Percentiles rank a stretch among this genome's conserved stretches.
Conservation (phyloP, 192 early-diverging fungal species). For the Piromyces finnis region DNA sequence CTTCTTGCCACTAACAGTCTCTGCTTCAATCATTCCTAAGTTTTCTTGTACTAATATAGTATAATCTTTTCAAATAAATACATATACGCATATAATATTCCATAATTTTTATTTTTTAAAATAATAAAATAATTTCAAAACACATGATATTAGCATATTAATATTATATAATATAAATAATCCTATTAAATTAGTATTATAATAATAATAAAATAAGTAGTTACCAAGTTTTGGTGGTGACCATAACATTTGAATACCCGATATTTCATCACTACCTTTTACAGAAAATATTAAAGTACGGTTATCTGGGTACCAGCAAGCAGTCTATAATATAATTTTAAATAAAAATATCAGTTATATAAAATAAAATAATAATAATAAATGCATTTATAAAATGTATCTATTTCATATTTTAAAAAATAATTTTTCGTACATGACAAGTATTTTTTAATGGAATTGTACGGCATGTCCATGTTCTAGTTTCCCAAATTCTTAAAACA, state of each 20-base stretch:
- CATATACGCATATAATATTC: too few species aligned
- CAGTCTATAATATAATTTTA: conserved; percentile 10
- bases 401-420: too few species aligned
- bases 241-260: background rate
- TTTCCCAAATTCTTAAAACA: conserved; percentile 25
- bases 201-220: background rate
- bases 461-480: conserved; percentile 15
- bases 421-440: conserved; percentile 6
- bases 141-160: too few species aligned
- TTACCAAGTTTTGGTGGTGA: background rate
- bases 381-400: background rate
- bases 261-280: conserved; percentile 13
- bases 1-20: background rate
- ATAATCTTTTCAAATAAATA: background rate
- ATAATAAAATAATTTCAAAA: too few species aligned
- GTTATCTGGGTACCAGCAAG: conserved; percentile 42
- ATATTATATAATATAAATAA: too few species aligned
- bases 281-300: conserved; percentile 30
- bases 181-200: too few species aligned
- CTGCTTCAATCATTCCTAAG: background rate
- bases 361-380: background rate
- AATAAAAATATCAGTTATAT: background rate
- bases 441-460: conserved; percentile 10
- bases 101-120: too few species aligned
- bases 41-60: background rate